Conservation (phyloP, 2,329 filamentous ascomycete species). For the Mycosphaerelloides madeirae region DNA sequence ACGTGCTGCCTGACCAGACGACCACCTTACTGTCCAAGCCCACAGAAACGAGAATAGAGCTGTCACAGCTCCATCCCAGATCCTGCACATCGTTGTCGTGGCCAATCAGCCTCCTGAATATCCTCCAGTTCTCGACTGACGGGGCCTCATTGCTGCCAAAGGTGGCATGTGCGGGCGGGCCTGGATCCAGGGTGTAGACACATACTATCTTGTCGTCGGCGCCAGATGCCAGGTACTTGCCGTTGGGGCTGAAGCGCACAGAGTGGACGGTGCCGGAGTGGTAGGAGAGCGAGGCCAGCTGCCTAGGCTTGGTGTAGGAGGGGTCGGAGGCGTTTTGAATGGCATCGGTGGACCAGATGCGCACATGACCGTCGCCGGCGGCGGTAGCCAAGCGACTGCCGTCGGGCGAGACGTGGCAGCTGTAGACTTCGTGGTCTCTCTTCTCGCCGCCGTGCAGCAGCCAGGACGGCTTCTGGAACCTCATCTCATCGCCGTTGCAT, state of each 20-base stretch:
- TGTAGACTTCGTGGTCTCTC: conserved; percentile 98
- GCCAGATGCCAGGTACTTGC: conserved; percentile 90
- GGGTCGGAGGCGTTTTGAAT: conserved; percentile 75
- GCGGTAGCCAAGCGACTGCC: conserved; percentile 87
- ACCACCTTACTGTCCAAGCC: conserved; percentile 97
- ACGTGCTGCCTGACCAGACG: conserved; percentile 96
- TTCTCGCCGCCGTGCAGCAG: conserved; percentile 94
- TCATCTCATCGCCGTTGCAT: no score
- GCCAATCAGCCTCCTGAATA: conserved; percentile 84
- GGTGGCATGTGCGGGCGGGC: conserved; percentile 68
- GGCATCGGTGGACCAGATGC: conserved; percentile 95
- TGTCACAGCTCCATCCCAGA: conserved; percentile 93
- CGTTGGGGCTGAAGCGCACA: conserved; percentile 92
- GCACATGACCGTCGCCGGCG: conserved; percentile 93
- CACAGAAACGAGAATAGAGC: conserved; percentile 90
- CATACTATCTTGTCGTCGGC: conserved; percentile 99
- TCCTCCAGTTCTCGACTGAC: conserved; percentile 97
- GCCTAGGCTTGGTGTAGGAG: conserved; percentile 71
- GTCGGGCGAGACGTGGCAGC: conserved; percentile 94
- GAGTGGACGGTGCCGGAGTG: conserved; percentile 97
- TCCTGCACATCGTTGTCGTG: conserved; percentile 99
- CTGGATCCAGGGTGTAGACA: conserved; percentile 85
- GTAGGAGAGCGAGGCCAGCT: conserved; percentile 96
- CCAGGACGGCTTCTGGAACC: conserved; percentile 88
- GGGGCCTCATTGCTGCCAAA: conserved; percentile 87